Percentiles rank a stretch among this genome's conserved stretches.
These are phyloP conservation scores for Plenodomus biglobosus DNA, from an alignment of 2,329 filamentous ascomycete species.

Conservation along the genomic window DNA sequence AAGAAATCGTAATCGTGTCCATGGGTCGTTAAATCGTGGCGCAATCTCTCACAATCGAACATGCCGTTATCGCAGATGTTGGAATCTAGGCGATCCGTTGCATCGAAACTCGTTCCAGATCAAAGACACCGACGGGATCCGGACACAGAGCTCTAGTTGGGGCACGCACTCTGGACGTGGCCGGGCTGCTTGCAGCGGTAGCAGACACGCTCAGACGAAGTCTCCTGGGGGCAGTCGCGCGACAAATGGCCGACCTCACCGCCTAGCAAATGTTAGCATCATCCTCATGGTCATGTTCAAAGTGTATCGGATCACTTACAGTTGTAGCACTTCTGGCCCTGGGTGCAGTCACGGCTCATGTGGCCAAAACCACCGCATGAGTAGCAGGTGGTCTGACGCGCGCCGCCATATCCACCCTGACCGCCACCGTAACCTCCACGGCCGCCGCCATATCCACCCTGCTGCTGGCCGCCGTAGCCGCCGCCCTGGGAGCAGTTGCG, in stretches of 20 bases:
- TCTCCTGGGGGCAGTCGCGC: constrained; percentile 93
- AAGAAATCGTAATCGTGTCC: constrained; percentile 42
- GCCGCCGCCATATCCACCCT: constrained; percentile 53
- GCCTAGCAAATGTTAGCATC: constrained; percentile 48
- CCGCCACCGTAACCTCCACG: constrained; percentile 48
- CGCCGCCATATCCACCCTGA: constrained; percentile 50
- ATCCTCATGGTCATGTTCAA: constrained; percentile 3
- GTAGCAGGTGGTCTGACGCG: constrained; percentile 74
- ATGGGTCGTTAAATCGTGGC: constrained; percentile 35
- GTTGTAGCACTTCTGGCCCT: constrained; percentile 99
- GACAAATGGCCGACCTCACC: constrained; percentile 92
- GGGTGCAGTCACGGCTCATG: constrained; percentile 97
- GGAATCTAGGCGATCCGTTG: constrained; percentile 21
- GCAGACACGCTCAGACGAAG: constrained; percentile 90
- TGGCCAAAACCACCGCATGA: constrained; percentile 96
- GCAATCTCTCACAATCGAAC: constrained; percentile 32
- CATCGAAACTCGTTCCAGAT: constrained; percentile 34
- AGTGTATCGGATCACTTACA: constrained; percentile 56
- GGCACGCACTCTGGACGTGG: constrained; percentile 93
- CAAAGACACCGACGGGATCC: constrained; percentile 32
- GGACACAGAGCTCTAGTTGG: constrained; percentile 61
- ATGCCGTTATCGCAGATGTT: constrained; percentile 21
- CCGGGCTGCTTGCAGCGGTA: constrained; percentile 91
- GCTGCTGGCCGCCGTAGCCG: constrained; percentile 13
- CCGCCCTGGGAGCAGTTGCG: constrained; percentile 78